These are phyloP conservation scores for Rhodofomes roseus DNA, from an alignment of 1,284 basidiomycete species.

Conservation along the genomic window DNA sequence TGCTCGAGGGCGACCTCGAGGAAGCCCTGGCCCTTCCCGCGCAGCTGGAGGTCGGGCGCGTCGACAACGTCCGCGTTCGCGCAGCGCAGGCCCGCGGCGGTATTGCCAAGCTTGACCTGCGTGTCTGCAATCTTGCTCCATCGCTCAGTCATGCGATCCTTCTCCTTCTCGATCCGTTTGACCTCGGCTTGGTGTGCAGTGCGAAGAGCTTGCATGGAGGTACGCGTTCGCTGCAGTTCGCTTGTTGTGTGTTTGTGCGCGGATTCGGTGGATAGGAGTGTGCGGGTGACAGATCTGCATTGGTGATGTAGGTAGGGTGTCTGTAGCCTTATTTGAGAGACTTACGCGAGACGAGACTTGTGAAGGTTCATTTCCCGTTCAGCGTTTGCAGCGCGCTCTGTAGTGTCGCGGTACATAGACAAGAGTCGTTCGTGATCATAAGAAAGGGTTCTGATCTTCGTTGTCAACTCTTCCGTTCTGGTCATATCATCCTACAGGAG, in stretches of 20 bases:
- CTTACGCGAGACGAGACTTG: conserved; percentile 70
- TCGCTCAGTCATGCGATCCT: conserved; percentile 74
- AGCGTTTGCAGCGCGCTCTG: conserved; percentile 58
- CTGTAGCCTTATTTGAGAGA: conserved; percentile 13
- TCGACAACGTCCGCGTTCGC: conserved; percentile 51
- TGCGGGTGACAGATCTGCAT: conserved; percentile 48
- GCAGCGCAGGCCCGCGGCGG: conserved; percentile 49
- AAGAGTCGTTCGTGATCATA: conserved; percentile 82
- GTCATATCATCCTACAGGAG: conserved; percentile 69
- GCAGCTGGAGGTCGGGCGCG: conserved; percentile 37
- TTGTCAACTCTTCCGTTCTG: conserved; percentile 72
- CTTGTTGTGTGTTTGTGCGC: conserved; percentile 64
- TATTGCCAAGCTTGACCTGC: conserved; percentile 49
- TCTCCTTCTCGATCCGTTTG: conserved; percentile 79
- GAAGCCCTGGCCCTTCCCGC: conserved; percentile 51
- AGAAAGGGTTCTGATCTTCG: conserved; percentile 71
- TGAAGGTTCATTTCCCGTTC: conserved; percentile 72
- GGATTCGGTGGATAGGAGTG: conserved; percentile 54
- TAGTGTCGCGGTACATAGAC: conserved; percentile 56
- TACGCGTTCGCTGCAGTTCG: conserved; percentile 67
- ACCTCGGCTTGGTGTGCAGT: conserved; percentile 68
- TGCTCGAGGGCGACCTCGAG: conserved; percentile 73
- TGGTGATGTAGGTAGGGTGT: not conserved
- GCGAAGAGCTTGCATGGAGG: conserved; percentile 60
- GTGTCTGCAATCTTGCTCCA: conserved; percentile 70